phyloP scores from a whole-genome alignment of 306 rosid species.

The Cucurbita moschata region DNA sequence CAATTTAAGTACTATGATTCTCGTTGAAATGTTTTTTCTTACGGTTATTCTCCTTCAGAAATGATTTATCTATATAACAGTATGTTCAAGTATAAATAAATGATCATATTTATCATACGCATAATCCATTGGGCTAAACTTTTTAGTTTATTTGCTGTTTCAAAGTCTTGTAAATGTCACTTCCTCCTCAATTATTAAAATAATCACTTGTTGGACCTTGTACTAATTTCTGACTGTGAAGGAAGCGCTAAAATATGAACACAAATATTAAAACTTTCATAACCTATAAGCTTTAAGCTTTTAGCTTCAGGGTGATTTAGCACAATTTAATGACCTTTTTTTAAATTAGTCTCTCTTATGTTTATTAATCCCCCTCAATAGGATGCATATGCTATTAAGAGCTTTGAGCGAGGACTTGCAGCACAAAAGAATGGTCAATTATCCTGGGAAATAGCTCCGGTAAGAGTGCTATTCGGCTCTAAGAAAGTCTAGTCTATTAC shows the following conservation, averaged over 20 bases:
- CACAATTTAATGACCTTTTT: background rate
- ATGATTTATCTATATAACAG: background rate
- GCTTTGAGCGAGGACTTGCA: slow-evolving; percentile 72
- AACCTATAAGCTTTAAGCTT: background rate
- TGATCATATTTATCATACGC: background rate
- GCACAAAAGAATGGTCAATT: slow-evolving; percentile 60
- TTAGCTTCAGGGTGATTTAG: background rate
- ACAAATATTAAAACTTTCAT: background rate
- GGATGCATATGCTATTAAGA: slow-evolving; percentile 72
- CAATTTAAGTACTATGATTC: background rate
- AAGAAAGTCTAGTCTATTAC: background rate
- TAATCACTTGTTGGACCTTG: background rate
- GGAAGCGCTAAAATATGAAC: background rate
- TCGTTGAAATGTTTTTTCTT: background rate
- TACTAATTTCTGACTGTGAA: background rate
- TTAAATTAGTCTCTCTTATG: background rate
- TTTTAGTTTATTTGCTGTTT: background rate
- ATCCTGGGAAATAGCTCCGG: slow-evolving; percentile 86
- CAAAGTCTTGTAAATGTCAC: background rate
- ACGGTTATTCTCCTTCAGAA: background rate
- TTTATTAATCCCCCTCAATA: slow-evolving; percentile 7
- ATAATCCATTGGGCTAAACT: background rate
- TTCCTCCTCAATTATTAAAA: background rate
- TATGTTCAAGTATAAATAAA: background rate
- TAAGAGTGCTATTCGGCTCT: slow-evolving; percentile 22